phyloP scores from a whole-genome alignment of 2,329 filamentous ascomycete species.

The Aspergillus brasiliensis region DNA sequence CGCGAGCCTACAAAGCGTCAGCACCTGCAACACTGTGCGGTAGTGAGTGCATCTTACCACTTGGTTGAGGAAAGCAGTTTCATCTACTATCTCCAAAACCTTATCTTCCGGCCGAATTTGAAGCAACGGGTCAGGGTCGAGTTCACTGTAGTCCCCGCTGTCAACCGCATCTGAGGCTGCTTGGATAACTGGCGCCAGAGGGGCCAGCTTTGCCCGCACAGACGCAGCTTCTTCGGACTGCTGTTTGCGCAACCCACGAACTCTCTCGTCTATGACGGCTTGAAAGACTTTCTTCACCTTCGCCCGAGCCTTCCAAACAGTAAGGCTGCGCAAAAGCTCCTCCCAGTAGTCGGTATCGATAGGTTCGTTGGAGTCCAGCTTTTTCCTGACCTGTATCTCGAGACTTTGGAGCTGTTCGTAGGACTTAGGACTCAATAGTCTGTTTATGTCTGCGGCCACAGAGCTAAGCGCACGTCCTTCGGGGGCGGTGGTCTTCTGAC shows the following conservation, averaged over 20 bases:
- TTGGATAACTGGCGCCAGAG: slow-evolving; percentile 47
- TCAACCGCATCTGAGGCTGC: slow-evolving; percentile 11
- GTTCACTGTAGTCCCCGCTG: slow-evolving; percentile 44
- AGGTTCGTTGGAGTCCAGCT: slow-evolving; percentile 83
- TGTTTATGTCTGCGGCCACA: slow-evolving; percentile 85
- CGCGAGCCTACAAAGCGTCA: slow-evolving; percentile 45
- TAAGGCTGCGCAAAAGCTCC: slow-evolving; percentile 78
- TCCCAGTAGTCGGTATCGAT: slow-evolving; percentile 99
- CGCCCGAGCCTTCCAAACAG: slow-evolving; percentile 89
- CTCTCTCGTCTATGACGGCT: slow-evolving; percentile 69
- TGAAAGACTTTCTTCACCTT: slow-evolving; percentile 77
- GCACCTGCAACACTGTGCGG: slow-evolving; percentile 7
- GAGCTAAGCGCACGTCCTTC: slow-evolving; percentile 78
- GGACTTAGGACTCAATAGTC: slow-evolving; percentile 79
- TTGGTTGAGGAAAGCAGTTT: slow-evolving; percentile 59
- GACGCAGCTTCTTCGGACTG: slow-evolving; percentile 68
- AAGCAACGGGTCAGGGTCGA: slow-evolving; percentile 68
- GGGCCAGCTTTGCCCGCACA: slow-evolving; percentile 56
- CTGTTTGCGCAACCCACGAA: slow-evolving; percentile 66
- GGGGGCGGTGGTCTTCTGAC: slow-evolving; percentile 65
- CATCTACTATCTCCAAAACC: slow-evolving; percentile 58
- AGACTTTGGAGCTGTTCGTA: slow-evolving; percentile 83
- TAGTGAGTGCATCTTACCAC: slow-evolving; percentile 45
- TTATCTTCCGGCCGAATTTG: slow-evolving; percentile 68
- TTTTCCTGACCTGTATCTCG: slow-evolving; percentile 82